Evolutionary conservation across 257 asterid genomes (phyloP).

Genomic region (Pogostemon cablin): DNA sequence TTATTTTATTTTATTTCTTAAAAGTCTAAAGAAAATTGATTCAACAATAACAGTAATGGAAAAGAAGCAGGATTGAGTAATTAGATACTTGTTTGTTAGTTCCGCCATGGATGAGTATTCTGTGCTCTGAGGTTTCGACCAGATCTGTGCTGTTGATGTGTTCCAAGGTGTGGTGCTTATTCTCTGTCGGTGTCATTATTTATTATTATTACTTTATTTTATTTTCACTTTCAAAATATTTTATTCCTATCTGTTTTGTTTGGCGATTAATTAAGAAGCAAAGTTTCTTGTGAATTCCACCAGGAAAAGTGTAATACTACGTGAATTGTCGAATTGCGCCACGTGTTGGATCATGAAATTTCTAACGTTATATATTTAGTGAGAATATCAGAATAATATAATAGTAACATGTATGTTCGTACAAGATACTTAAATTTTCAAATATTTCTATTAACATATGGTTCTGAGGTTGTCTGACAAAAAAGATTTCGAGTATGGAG

Average conservation of each 20-base stretch:
- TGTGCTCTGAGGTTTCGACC: neutral
- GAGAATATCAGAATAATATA: too few relatives aligned
- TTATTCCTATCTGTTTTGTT: neutral
- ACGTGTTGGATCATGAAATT: too few relatives aligned
- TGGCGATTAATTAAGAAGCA: neutral
- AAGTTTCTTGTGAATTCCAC: neutral
- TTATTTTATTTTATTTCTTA: neutral
- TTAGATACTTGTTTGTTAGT: conserved; percentile 26
- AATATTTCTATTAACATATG: too few relatives aligned
- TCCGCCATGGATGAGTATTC: conserved; percentile 34
- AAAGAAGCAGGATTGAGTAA: neutral
- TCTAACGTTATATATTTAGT: too few relatives aligned
- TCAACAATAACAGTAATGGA: neutral
- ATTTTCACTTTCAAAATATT: neutral
- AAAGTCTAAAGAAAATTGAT: neutral
- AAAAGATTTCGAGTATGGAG: too few relatives aligned
- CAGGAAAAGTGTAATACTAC: neutral
- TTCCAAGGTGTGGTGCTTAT: too few relatives aligned
- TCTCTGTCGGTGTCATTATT: too few relatives aligned
- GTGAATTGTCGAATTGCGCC: too few relatives aligned
- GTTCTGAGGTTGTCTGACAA: too few relatives aligned
- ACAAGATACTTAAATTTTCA: too few relatives aligned
- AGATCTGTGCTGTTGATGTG: too few relatives aligned
- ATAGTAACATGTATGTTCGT: too few relatives aligned
- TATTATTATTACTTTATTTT: neutral